Base-by-base conservation (phyloP, 1,284 basidiomycete species). In the Sanghuangporus weigelae region DNA sequence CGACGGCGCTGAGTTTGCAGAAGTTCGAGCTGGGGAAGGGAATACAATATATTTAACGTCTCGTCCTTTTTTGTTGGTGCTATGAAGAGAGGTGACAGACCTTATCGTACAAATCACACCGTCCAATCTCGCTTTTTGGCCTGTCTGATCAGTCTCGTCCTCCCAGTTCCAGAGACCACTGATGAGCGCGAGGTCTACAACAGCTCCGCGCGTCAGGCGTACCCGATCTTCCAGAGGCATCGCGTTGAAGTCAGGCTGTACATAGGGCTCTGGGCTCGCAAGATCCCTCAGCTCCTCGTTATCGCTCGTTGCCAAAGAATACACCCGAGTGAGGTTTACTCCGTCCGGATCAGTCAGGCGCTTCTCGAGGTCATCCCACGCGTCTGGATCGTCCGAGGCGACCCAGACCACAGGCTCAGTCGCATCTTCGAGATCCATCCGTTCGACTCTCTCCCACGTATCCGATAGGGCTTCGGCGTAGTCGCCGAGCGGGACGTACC, bases 141-240 rank as follows among this genome's bases (percentile, higher is more conserved):
- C 39, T 3, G 7, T 54, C 10, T 50, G 26, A n/a, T n/a, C 48
- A n/a, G 11, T 44, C 16, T 3, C 44, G 6, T 19, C 75, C 3
- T 76, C 71, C 66, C 72, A 74, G 11, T 75, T 73, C 87, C 87
- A 90, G 54, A 84, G 69, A 16, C 85, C 86, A 66, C 80, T 82
- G 19, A 86, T 58, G 68, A 87, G 68, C 16, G 86, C 86, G 67
- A 89, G 80, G 71, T 90, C 87, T 2, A 89, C 82, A 57, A 90
- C 71, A 76, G 85, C 82, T 1, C 87, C 87, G 55, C 77, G 77
- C 19, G 86, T 89, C 36, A 81, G 76, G 31, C 70, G 68, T 10
- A 81, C 72, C 58, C 85, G 74, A 59, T 79, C 77, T 51, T 74
- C 75, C 14, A 74, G 66, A 14, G 73, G 69, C 39, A 84, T 69